These are phyloP conservation scores for Tothia fuscella DNA, from an alignment of 2,329 filamentous ascomycete genomes.

Conservation along the genomic window DNA sequence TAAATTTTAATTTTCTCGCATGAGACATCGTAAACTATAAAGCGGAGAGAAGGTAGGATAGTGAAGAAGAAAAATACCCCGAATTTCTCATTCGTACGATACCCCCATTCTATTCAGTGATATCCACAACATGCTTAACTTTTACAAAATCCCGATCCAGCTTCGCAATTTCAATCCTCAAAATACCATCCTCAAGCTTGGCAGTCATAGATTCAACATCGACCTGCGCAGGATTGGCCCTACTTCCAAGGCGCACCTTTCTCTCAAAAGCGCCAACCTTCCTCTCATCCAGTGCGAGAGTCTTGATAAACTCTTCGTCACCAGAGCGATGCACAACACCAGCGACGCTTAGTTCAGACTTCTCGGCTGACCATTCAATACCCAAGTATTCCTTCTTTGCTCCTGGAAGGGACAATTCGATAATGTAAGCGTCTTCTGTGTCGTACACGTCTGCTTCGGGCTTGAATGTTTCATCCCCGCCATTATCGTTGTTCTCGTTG, in stretches of 20 bases:
- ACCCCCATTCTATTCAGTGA: slow-evolving; percentile 29
- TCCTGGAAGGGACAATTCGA: slow-evolving; percentile 65
- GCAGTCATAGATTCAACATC: slow-evolving; percentile 58
- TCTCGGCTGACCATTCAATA: slow-evolving; percentile 63
- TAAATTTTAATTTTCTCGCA: too few relatives aligned
- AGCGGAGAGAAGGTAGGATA: too few relatives aligned
- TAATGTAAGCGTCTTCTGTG: slow-evolving; percentile 46
- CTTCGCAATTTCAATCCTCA: slow-evolving; percentile 69
- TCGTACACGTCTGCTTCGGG: slow-evolving; percentile 69
- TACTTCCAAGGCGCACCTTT: slow-evolving; percentile 48
- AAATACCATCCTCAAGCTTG: slow-evolving; percentile 65
- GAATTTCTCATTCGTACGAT: neutral
- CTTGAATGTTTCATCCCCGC: slow-evolving; percentile 29
- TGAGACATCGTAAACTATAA: too few relatives aligned
- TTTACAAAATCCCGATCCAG: slow-evolving; percentile 51
- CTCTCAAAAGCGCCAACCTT: slow-evolving; percentile 65
- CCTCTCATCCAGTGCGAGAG: slow-evolving; percentile 52
- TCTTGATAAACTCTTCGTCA: slow-evolving; percentile 54
- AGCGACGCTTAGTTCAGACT: slow-evolving; percentile 51
- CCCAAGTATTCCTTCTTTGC: slow-evolving; percentile 68
- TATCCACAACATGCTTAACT: slow-evolving; percentile 40
- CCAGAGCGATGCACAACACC: slow-evolving; percentile 64
- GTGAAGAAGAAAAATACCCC: neutral
- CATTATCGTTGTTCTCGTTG: slow-evolving; percentile 14
- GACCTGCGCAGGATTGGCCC: slow-evolving; percentile 46